A percentile compares a stretch with the other conserved stretches of the same genome.
These are phyloP conservation scores for Trypanosoma cruzi DNA, from an alignment of 208 protist species.

Conservation along the genomic window DNA sequence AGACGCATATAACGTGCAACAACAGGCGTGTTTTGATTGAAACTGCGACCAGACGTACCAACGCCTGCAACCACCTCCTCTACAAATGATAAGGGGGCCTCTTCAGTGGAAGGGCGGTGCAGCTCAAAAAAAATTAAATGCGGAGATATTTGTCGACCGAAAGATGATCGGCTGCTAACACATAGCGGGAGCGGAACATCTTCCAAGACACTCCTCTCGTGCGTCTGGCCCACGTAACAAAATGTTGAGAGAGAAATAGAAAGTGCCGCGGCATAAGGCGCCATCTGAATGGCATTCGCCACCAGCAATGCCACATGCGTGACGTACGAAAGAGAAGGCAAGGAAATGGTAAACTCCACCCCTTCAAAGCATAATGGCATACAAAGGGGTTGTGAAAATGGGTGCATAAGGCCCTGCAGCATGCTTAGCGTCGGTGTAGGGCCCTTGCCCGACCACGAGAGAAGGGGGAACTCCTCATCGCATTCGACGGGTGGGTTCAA, in stretches of 20 bases:
- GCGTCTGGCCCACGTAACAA: conserved; percentile 27
- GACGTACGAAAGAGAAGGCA: conserved; percentile 27
- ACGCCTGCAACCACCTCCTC: conserved; percentile 5
- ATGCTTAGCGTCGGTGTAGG: conserved; percentile 16
- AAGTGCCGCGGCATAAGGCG: conserved; percentile 18
- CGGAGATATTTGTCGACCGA: not conserved
- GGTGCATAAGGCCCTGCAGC: conserved; percentile 23
- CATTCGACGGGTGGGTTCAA: not conserved
- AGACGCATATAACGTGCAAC: conserved; percentile 32
- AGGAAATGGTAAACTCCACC: conserved; percentile 29
- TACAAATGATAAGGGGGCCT: conserved; percentile 1
- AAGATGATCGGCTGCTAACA: not conserved
- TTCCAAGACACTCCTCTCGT: conserved; percentile 27
- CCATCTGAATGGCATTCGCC: conserved; percentile 18
- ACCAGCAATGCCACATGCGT: conserved; percentile 32
- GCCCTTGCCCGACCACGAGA: not conserved
- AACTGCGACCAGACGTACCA: not conserved
- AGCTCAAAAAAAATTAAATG: conserved; percentile 26
- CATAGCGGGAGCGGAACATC: conserved; percentile 27
- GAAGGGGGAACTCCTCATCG: not conserved
- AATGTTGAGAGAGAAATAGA: conserved; percentile 22
- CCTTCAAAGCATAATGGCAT: conserved; percentile 12
- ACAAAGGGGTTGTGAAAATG: conserved; percentile 22
- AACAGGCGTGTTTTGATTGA: conserved; percentile 20
- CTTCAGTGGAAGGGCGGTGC: not conserved